Evolutionary conservation across 371 early-diverging fungal genomes (phyloP).

Genomic region (Mortierella sp.): DNA sequence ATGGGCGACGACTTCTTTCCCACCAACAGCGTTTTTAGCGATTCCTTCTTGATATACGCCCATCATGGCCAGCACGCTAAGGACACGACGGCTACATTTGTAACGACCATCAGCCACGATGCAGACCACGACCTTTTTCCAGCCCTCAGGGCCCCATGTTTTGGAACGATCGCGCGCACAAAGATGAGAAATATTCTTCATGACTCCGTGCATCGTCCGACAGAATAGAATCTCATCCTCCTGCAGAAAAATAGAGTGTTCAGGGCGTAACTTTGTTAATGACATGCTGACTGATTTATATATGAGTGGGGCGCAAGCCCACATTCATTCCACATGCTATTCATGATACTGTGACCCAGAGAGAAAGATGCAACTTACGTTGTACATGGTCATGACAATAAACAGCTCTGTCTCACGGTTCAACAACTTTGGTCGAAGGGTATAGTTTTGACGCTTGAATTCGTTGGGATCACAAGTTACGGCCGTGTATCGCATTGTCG

Average conservation of each 20-base stretch:
- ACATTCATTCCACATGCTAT: neutral
- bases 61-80: slow-evolving; percentile 85
- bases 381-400: slow-evolving; percentile 93
- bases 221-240: slow-evolving; percentile 89
- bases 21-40: slow-evolving; percentile 72
- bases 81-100: slow-evolving; percentile 78
- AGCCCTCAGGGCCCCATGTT: slow-evolving; percentile 88
- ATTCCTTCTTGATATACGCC: slow-evolving; percentile 94
- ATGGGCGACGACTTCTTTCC: slow-evolving; percentile 76
- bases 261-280: neutral
- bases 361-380: slow-evolving; percentile 57
- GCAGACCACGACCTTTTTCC: slow-evolving; percentile 93
- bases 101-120: slow-evolving; percentile 84
- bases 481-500: slow-evolving; percentile 81
- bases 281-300: neutral
- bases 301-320: neutral
- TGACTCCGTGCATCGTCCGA: slow-evolving; percentile 85
- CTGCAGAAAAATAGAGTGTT: slow-evolving; percentile 34
- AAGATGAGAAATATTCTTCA: slow-evolving; percentile 89
- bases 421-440: slow-evolving; percentile 81
- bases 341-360: neutral
- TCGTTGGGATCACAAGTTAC: slow-evolving; percentile 83
- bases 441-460: slow-evolving; percentile 76
- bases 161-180: slow-evolving; percentile 81
- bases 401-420: slow-evolving; percentile 82